These are phyloP conservation scores for Zoysia matrella DNA, from an alignment of 202 grass and related monocot genomes.

Conservation along the genomic window DNA sequence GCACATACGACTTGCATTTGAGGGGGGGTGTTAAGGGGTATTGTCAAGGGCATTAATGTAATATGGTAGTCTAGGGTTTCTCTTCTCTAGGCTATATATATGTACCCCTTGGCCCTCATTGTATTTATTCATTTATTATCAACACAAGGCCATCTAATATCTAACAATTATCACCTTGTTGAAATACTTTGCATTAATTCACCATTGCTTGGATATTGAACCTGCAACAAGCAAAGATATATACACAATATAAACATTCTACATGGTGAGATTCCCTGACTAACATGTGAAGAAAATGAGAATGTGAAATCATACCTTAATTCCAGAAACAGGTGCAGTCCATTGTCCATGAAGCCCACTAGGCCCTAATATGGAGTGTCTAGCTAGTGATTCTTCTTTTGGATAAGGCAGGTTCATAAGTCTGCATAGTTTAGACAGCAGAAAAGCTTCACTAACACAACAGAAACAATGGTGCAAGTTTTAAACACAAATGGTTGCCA, in stretches of 20 bases:
- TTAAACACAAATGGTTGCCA: conserved; percentile 2
- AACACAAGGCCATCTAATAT: not conserved
- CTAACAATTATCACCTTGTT: conserved; percentile 60
- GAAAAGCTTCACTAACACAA: conserved; percentile 27
- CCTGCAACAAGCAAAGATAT: conserved; percentile 67
- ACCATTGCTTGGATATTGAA: conserved; percentile 91
- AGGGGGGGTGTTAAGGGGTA: too few species aligned
- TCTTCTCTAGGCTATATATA: too few species aligned
- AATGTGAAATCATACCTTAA: conserved; percentile 72
- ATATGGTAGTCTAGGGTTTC: too few species aligned
- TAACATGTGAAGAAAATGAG: conserved; percentile 29
- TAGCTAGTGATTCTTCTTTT: conserved; percentile 97
- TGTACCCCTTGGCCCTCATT: too few species aligned
- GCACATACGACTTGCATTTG: too few species aligned
- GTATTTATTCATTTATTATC: too few species aligned
- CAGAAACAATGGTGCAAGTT: conserved; percentile 5
- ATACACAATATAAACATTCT: conserved; percentile 29
- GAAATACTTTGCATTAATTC: conserved; percentile 73
- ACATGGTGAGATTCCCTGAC: conserved; percentile 22
- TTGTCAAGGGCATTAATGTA: too few species aligned
- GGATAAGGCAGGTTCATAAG: conserved; percentile 70
- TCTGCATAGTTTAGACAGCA: conserved; percentile 55
- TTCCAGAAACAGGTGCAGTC: conserved; percentile 69
- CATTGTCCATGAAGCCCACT: conserved; percentile 82
- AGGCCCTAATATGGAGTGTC: conserved; percentile 97